Percentiles rank a stretch among this genome's conserved stretches.
phyloP scores from a whole-genome alignment of 768 basidiomycete species.

The Scleroderma citrinum region DNA sequence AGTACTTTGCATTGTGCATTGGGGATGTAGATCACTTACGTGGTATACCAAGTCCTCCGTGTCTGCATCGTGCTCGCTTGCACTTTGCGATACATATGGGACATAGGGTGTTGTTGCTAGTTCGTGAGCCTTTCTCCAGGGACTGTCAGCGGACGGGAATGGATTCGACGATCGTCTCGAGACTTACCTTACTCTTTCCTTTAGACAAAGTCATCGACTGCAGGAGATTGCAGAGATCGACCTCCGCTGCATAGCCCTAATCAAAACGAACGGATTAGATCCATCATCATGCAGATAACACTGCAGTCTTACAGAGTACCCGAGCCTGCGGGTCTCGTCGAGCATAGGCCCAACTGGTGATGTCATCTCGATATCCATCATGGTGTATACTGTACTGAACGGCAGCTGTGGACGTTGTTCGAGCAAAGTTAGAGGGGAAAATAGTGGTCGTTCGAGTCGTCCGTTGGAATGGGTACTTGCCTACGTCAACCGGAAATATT shows the following conservation, averaged over 20 bases:
- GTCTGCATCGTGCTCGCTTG: conserved; percentile 35
- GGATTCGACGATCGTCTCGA: not conserved
- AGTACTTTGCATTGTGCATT: not conserved
- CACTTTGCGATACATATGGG: conserved; percentile 27
- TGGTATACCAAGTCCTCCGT: conserved; percentile 42
- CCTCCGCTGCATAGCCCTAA: conserved; percentile 25
- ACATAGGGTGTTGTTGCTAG: conserved; percentile 13
- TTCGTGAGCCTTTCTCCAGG: conserved; percentile 30
- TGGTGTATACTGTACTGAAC: conserved; percentile 7
- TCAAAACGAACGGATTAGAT: conserved; percentile 1
- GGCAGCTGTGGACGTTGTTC: not conserved
- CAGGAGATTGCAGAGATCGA: conserved; percentile 50
- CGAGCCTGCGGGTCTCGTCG: conserved; percentile 12
- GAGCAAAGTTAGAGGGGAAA: no score
- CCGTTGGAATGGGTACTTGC: conserved; percentile 11
- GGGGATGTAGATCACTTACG: conserved; percentile 23
- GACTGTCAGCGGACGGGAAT: conserved; percentile 12
- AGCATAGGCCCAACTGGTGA: conserved; percentile 26
- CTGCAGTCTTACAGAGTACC: conserved; percentile 17
- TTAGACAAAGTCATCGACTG: conserved; percentile 44
- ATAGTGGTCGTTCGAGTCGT: no score
- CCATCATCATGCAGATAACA: not conserved
- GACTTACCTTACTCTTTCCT: conserved; percentile 28
- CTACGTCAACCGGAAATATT: not conserved
- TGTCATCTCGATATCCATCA: conserved; percentile 31